Evolutionary conservation across 139 green algal genomes (phyloP), one percentile per base, ranked within the genome.

Genomic region (Micractinium sp.): DNA sequence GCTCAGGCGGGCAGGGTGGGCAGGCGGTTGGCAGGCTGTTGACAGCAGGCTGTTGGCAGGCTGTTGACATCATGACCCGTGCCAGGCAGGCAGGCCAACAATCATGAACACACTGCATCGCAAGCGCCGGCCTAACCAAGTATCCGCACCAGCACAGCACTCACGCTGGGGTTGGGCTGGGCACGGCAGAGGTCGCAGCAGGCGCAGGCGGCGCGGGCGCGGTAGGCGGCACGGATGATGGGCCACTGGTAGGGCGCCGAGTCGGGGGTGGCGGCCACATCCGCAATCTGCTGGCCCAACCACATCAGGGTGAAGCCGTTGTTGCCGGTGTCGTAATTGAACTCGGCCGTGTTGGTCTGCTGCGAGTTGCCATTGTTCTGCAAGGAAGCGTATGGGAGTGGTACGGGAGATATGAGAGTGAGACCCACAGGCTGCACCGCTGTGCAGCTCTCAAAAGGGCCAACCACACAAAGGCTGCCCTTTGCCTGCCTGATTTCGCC

Each of bases 91-190:
- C 63, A 25, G 2, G 63, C 19, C 63, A 25, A 5, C 12, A 71
- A 12, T 16, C 7, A 5, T 29, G 2, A 25, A 71, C 22, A 27
- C 63, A 25, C 9, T 4, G 19, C 22, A 7, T 27, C 14, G 63
- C 63, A 25, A 23, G 12, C 63, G 2, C 47, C 47, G 9, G 47
- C 9, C 9, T 9, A 56, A 56, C 9, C 7, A 56, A 16, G 47
- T 56, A 9, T 56, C n/a, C 63, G 20, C 63, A 71, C 63, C 63
- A 71, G 63, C 63, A 5, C 19, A 27, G 47, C 25, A 33, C 67
- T 75, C 67, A 75, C 67, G 67, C 67, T 75, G 67, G 67, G 67
- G 67, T 75, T 75, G 67, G 67, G 67, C 67, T 75, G 67, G 25
- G 67, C 67, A 22, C 67, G 67, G 67, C 67, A 75, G 22, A 75